Evolutionary conservation across 768 basidiomycete genomes (phyloP).

Genomic region (Phanerodontia chrysosporium): DNA sequence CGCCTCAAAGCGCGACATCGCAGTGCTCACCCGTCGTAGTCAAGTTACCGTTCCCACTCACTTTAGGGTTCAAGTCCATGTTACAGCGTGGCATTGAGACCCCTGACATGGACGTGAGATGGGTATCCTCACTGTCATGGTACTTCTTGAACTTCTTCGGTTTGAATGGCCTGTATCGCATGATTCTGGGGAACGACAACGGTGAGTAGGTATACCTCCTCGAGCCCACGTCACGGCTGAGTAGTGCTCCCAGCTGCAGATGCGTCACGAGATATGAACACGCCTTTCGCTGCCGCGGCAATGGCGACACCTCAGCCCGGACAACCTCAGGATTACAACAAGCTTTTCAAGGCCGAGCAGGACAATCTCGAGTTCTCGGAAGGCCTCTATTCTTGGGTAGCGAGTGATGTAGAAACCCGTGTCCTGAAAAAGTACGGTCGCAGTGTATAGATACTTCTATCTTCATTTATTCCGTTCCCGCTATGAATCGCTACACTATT

Average conservation of each 20-base stretch:
- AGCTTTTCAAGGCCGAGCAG: constrained; percentile 85
- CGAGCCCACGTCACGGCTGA: constrained; percentile 9
- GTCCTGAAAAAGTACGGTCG: constrained; percentile 78
- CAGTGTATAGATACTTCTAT: constrained; percentile 21
- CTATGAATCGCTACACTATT: constrained; percentile 6
- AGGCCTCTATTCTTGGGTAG: constrained; percentile 80
- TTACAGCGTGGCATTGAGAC: constrained; percentile 94
- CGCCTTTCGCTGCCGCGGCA: constrained; percentile 62
- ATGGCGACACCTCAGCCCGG: constrained; percentile 39
- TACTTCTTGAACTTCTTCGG: constrained; percentile 99
- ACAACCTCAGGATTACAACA: constrained; percentile 80
- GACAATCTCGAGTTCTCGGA: constrained; percentile 93
- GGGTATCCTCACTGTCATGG: constrained; percentile 99
- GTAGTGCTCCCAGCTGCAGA: constrained; percentile 57
- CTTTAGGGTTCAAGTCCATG: constrained; percentile 96
- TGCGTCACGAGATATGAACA: constrained; percentile 68
- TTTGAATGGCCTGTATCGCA: constrained; percentile 90
- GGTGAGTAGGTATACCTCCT: constrained; percentile 49
- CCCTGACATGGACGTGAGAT: constrained; percentile 95
- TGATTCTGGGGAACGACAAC: constrained; percentile 88
- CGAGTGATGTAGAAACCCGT: constrained; percentile 73
- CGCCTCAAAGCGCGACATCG: neutral
- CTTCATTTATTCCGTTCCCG: neutral
- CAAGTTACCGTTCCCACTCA: constrained; percentile 94
- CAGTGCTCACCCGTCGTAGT: constrained; percentile 43